Evolutionary conservation across 2,329 filamentous ascomycete species (phyloP).

Genomic region (Scedosporium dehoogii): DNA sequence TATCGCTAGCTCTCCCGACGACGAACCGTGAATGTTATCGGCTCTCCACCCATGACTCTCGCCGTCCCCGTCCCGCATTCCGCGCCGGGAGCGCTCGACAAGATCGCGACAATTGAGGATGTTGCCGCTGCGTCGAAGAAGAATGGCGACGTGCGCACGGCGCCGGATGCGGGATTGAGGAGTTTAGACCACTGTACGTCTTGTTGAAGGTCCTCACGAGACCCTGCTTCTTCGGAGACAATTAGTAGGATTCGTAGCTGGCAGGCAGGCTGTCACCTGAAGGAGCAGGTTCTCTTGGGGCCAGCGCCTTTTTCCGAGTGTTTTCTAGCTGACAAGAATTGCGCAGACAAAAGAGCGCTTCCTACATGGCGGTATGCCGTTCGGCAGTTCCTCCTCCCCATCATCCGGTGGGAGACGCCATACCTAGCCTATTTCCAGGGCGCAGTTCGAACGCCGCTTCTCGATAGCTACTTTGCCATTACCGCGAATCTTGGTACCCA

Average conservation of each 20-base stretch:
- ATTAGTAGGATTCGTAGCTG: not conserved
- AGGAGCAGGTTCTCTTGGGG: not conserved
- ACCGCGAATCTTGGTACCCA: slow-evolving; percentile 95
- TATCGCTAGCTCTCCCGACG: too few relatives aligned
- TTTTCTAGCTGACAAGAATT: not conserved
- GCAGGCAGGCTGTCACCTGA: not conserved
- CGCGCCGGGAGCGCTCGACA: not conserved
- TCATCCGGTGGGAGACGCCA: slow-evolving; percentile 90
- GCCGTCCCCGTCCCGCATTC: slow-evolving; percentile 5
- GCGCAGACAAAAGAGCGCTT: slow-evolving; percentile 67
- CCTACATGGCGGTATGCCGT: slow-evolving; percentile 82
- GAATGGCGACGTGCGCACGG: slow-evolving; percentile 14
- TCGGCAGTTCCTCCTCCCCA: slow-evolving; percentile 71
- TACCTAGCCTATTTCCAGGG: slow-evolving; percentile 83
- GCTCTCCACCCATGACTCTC: slow-evolving; percentile 2
- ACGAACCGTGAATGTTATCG: not conserved
- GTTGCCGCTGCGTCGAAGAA: slow-evolving; percentile 8
- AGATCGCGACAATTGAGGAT: slow-evolving; percentile 7
- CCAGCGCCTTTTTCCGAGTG: not conserved
- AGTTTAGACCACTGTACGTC: slow-evolving; percentile 68
- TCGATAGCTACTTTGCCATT: slow-evolving; percentile 95
- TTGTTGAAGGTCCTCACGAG: not conserved
- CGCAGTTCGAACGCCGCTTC: slow-evolving; percentile 65
- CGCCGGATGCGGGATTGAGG: slow-evolving; percentile 63
- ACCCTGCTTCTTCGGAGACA: not conserved